Base-by-base conservation (phyloP, 2,329 filamentous ascomycete species). In the Fusarium napiforme region DNA sequence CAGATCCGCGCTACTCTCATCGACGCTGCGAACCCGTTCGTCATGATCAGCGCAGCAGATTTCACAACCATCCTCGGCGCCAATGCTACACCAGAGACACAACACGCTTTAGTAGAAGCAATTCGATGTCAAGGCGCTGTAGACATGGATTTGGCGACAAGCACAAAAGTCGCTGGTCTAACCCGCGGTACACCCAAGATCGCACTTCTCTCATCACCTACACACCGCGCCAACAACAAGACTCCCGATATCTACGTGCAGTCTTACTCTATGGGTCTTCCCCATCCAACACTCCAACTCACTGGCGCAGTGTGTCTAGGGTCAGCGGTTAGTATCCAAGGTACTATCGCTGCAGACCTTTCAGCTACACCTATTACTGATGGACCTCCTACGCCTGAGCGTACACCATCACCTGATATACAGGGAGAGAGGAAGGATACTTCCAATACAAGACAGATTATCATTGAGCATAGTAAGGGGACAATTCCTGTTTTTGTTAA, bases 61-160 rank as follows among this genome's bases (percentile, higher is more conserved):
- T 39, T 71, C 14, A 30, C 42, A 2, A 19, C 36, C 1, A 85
- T 69, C 75, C 59, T 26, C 77, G 67, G 60, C 9, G n/a, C 52
- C 2, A 43, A 57, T 3, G 49, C 64, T 6, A 32, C 50, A 2
- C 60, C 66, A 1, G 63, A 59, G 28, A 62, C 50, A 11, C 59
- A 65, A 30, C 64, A 74, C 12, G 72, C 69, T 4, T 49, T 80
- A 0, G 81, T 90, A 23, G 84, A 92, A 72, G 79, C 80, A 1
- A 89, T 92, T 52, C 84, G 90, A 5, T 83, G 81, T 39, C 81
- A 84, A 62, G 90, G 85, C 0, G 87, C 88, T 1, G 85, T 88
- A 1, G 83, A 82, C 14, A 92, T 92, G 89, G 89, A 89, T 0
- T 81, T 92, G 9, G 85, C 82, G 0, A 23, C 83, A 4, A 75